Conservation (phyloP, 2,329 filamentous ascomycete species). For the Colletotrichum truncatum region DNA sequence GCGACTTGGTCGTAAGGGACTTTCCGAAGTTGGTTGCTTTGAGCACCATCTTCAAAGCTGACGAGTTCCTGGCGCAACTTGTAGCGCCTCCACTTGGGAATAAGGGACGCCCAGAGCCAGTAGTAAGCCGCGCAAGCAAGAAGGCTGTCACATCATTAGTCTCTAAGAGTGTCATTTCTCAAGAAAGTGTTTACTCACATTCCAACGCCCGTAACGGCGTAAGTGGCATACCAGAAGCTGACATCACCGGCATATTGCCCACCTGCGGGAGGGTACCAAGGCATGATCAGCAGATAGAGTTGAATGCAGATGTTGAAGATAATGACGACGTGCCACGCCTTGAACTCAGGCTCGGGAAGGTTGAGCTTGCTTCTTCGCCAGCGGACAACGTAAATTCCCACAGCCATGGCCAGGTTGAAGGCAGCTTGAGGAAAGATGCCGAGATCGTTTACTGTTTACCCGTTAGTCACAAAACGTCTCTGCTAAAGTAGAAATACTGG, state of each 20-base stretch:
- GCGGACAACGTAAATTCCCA: constrained; percentile 68
- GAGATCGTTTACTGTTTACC: constrained; percentile 42
- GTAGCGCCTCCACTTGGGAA: constrained; percentile 63
- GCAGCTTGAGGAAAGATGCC: constrained; percentile 65
- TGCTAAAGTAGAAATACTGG: constrained; percentile 37
- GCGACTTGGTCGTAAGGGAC: constrained; percentile 59
- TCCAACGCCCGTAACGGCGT: constrained; percentile 70
- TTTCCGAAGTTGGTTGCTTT: constrained; percentile 58
- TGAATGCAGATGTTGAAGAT: constrained; percentile 69
- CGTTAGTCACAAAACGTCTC: neutral
- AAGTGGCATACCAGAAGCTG: constrained; percentile 79
- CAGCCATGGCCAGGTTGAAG: constrained; percentile 65
- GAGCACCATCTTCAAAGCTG: constrained; percentile 46
- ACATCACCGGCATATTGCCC: constrained; percentile 71
- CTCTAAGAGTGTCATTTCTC: neutral
- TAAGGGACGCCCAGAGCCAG: constrained; percentile 62
- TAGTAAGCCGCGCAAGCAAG: constrained; percentile 66
- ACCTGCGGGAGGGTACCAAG: constrained; percentile 74
- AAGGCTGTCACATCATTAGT: constrained; percentile 47
- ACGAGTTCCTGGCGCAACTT: constrained; percentile 61
- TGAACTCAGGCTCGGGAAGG: constrained; percentile 60
- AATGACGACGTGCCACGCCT: constrained; percentile 66
- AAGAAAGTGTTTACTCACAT: constrained; percentile 55
- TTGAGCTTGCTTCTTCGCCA: constrained; percentile 60
- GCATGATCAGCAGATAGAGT: constrained; percentile 72